phyloP scores from a whole-genome alignment of 352 stramenopile genomes.

The Phytophthora parvispora region DNA sequence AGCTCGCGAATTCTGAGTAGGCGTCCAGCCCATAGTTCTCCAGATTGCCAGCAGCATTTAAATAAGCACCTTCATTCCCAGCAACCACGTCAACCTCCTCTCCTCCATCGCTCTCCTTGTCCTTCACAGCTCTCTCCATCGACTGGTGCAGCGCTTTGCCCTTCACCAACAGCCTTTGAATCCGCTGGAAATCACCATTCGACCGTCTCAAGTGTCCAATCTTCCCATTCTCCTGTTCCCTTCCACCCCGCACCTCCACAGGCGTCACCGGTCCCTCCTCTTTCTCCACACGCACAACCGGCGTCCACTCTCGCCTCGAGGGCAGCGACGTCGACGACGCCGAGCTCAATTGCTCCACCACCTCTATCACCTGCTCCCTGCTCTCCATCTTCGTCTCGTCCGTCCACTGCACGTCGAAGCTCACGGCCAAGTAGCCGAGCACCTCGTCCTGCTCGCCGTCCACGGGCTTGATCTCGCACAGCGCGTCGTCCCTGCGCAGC shows the following conservation, averaged over 20 bases:
- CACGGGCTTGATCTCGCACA: constrained; percentile 51
- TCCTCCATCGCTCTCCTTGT: background rate
- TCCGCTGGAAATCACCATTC: constrained; percentile 14
- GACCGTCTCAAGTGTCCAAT: background rate
- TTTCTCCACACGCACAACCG: background rate
- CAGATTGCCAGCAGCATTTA: background rate
- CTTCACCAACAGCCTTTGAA: constrained; percentile 51
- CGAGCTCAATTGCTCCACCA: background rate
- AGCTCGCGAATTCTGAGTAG: background rate
- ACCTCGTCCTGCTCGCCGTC: constrained; percentile 13
- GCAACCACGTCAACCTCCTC: background rate
- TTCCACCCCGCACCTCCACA: background rate
- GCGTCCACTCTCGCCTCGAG: background rate
- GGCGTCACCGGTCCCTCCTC: background rate
- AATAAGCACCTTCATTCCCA: background rate
- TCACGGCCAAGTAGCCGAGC: constrained; percentile 43
- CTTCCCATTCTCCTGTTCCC: background rate
- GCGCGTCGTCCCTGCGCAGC: constrained; percentile 33
- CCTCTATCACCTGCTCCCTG: background rate
- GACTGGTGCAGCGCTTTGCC: constrained; percentile 54
- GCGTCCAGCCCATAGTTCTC: background rate
- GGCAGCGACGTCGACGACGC: background rate
- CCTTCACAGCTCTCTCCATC: constrained; percentile 50
- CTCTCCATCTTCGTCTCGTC: background rate
- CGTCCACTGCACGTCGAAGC: constrained; percentile 34